These are phyloP conservation scores for Apostasia shenzhenica DNA, from an alignment of 106 monocot species.

Conservation along the genomic window DNA sequence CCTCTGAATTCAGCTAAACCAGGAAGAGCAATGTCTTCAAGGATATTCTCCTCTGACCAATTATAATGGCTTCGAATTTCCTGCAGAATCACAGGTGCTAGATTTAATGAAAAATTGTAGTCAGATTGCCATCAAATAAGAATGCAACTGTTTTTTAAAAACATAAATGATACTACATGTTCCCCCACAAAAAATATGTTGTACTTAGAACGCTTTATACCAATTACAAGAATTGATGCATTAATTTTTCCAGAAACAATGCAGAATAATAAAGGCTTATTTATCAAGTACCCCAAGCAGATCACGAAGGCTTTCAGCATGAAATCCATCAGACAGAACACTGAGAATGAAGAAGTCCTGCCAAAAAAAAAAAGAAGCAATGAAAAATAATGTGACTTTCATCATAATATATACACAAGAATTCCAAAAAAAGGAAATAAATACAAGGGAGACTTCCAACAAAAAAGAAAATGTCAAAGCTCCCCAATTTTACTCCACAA, in stretches of 20 bases:
- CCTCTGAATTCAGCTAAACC: slow-evolving; percentile 93
- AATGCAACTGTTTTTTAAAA: too few species aligned
- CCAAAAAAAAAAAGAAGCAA: slow-evolving; percentile 1
- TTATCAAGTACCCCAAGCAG: slow-evolving; percentile 64
- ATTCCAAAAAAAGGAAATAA: too few species aligned
- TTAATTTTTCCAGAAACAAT: background rate
- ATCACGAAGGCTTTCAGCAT: slow-evolving; percentile 55
- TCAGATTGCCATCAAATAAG: too few species aligned
- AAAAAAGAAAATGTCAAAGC: too few species aligned
- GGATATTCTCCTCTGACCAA: slow-evolving; percentile 59
- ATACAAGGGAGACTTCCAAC: too few species aligned
- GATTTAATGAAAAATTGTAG: background rate
- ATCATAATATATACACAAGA: too few species aligned
- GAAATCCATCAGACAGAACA: slow-evolving; percentile 75
- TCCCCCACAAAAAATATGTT: too few species aligned
- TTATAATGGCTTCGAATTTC: slow-evolving; percentile 52
- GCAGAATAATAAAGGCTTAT: background rate
- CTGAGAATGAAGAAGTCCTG: slow-evolving; percentile 84
- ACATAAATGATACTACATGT: too few species aligned
- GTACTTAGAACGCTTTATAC: too few species aligned
- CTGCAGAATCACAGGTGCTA: slow-evolving; percentile 22
- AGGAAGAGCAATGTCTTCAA: slow-evolving; percentile 85
- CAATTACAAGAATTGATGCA: too few species aligned
- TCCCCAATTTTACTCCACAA: too few species aligned
- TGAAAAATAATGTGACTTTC: too few species aligned